These are phyloP conservation scores for Claviceps fusiformis DNA, from an alignment of 2,329 filamentous ascomycete species.

Conservation along the genomic window DNA sequence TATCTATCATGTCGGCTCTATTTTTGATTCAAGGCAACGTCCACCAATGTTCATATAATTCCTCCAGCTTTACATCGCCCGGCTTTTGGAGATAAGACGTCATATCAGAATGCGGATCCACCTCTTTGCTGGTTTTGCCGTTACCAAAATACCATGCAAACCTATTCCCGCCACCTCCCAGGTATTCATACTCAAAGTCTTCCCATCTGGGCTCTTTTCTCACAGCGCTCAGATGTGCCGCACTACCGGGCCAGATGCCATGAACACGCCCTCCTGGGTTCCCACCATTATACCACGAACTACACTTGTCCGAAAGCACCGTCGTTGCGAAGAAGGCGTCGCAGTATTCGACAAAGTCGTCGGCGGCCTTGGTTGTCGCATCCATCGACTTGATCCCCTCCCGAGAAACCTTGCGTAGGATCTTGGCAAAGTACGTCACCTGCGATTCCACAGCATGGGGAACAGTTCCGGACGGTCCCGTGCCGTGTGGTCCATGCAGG, in stretches of 20 bases:
- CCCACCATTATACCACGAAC: constrained; percentile 60
- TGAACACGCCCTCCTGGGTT: constrained; percentile 49
- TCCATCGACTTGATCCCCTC: constrained; percentile 52
- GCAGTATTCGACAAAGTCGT: constrained; percentile 49
- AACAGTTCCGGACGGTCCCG: constrained; percentile 50
- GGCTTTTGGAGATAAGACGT: constrained; percentile 48
- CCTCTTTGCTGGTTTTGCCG: constrained; percentile 49
- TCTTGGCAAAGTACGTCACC: constrained; percentile 49
- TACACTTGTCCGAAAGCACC: constrained; percentile 48
- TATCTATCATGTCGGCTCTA: too few relatives aligned
- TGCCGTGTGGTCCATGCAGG: constrained; percentile 45
- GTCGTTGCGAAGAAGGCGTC: constrained; percentile 42
- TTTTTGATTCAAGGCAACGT: neutral
- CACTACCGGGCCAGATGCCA: constrained; percentile 57
- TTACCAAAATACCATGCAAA: constrained; percentile 55
- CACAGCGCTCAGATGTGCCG: constrained; percentile 45
- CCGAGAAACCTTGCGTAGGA: constrained; percentile 50
- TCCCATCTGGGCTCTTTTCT: constrained; percentile 42
- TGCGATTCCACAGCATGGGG: constrained; percentile 55
- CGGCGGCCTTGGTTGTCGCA: constrained; percentile 43
- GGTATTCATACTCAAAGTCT: constrained; percentile 38
- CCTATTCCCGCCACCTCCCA: constrained; percentile 30
- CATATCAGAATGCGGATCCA: constrained; percentile 40
- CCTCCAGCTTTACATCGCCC: constrained; percentile 42
- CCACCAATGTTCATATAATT: constrained; percentile 58